A percentile compares a stretch with the other conserved stretches of the same genome.
Conservation (phyloP, 352 stramenopile species). For the Phytophthora pinifolia region DNA sequence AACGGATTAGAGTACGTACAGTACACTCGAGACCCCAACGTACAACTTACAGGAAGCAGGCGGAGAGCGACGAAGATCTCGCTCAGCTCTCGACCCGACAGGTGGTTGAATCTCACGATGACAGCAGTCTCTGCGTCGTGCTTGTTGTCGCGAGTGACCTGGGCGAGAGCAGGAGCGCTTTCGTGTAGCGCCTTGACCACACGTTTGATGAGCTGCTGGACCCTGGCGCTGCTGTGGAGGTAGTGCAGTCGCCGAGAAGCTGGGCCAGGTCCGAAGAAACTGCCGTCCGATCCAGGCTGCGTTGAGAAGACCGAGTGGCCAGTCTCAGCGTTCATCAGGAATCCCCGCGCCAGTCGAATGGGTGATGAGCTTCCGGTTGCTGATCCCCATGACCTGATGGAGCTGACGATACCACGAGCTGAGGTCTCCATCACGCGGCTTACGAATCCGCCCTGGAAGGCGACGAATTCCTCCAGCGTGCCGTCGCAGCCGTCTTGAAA, state of each 20-base stretch:
- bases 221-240: constrained; percentile 18
- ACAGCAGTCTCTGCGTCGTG: constrained; percentile 11
- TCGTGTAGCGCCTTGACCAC: constrained; percentile 33
- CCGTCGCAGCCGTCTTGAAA: constrained; percentile 24
- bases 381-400: constrained; percentile 16
- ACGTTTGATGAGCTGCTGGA: constrained; percentile 26
- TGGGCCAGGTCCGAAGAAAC: constrained; percentile 15
- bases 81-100: constrained; percentile 6
- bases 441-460: constrained; percentile 45
- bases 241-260: constrained; percentile 11
- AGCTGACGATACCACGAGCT: constrained; percentile 17
- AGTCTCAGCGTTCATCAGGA: constrained; percentile 43
- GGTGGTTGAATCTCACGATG: constrained; percentile 18
- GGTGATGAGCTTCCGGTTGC: constrained; percentile 4
- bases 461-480: constrained; percentile 43
- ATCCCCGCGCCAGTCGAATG: constrained; percentile 26
- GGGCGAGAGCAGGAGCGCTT: constrained; percentile 26
- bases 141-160: constrained; percentile 15
- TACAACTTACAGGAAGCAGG: constrained; percentile 41
- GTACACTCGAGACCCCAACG: too few relatives aligned
- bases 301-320: constrained; percentile 28
- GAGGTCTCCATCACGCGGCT: constrained; percentile 34
- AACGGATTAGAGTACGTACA: too few relatives aligned
- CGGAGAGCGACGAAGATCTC: constrained; percentile 35
- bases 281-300: neutral